Base-by-base conservation (phyloP, 306 rosid genomes). In the Vachellia pachyceras region DNA sequence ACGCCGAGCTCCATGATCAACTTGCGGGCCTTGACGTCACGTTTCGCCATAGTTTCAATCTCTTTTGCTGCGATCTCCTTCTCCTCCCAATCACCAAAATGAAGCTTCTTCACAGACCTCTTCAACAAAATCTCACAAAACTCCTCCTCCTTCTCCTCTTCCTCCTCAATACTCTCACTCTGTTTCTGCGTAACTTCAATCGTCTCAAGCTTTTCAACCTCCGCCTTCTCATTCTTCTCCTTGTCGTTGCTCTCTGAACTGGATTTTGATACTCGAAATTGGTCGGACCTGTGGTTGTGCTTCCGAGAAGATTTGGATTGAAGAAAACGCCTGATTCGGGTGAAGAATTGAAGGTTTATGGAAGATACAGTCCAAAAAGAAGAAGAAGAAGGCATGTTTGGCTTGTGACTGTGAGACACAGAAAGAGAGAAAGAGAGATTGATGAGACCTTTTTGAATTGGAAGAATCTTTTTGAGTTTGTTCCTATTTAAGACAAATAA, bases 1-100 rank as follows among this genome's bases (percentile, higher is more conserved):
- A 94, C 90, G 1, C 94, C 90, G 13, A 94, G 84, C 83, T 88
- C 91, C 18, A 81, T 84, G 68, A 88, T 82, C 76, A 88, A 66
- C 79, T 87, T 92, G 70, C 86, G 89, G 3, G 82, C 60, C 84
- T 87, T 92, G 25, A 76, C 77, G 64, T 90, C 90, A 67, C 88
- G 83, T 81, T 85, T 89, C 2, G 86, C 86, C 39, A 90, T 61
- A 77, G 54, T 81, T 61, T 72, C 86, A 82, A 94, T 89, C 81
- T 82, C 90, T 73, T 61, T 54, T 4, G 92, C 90, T 41, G 94
- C 97, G 45, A 50, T 37, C 78, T 90, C 95, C 78, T 87, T 94
- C 94, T 90, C 94, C 75, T 85, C 90, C 90, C 91, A 85, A 79
- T 87, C 81, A 44, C 96, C 98, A 39, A 92, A 92, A 86, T 89